phyloP scores from a whole-genome alignment of 495 filamentous ascomycete genomes.

The Schizothecium vesticola region DNA sequence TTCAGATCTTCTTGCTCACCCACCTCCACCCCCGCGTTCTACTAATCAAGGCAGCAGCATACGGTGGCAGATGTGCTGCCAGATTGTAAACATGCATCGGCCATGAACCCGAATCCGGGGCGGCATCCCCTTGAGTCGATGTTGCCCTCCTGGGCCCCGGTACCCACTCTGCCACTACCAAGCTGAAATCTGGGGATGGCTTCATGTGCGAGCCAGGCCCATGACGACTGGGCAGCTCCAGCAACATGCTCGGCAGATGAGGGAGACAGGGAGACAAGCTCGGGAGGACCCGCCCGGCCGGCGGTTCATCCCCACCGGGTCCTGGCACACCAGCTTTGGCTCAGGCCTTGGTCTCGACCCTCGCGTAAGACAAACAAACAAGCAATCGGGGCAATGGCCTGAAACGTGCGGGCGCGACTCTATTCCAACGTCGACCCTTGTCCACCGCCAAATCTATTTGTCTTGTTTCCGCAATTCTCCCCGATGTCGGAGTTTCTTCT shows the following conservation, averaged over 20 bases:
- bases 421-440: not conserved
- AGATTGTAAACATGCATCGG: not conserved
- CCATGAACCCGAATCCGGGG: not conserved
- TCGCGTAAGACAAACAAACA: not conserved
- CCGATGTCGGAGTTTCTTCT: too few relatives aligned
- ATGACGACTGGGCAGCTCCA: not conserved
- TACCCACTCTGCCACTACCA: too few relatives aligned
- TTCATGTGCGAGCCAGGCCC: not conserved
- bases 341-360: not conserved
- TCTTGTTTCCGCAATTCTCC: not conserved
- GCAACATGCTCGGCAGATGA: not conserved
- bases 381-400: not conserved
- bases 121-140: not conserved
- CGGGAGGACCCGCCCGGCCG: not conserved
- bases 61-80: not conserved
- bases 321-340: not conserved
- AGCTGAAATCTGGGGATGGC: not conserved
- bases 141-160: not conserved
- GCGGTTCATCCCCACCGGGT: not conserved
- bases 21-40: not conserved
- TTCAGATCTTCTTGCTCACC: not conserved
- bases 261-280: not conserved
- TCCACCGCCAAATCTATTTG: not conserved
- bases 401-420: not conserved
- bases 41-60: not conserved